Conservation (phyloP, 176 grass and related monocot genomes). For the Lolium multiflorum region DNA sequence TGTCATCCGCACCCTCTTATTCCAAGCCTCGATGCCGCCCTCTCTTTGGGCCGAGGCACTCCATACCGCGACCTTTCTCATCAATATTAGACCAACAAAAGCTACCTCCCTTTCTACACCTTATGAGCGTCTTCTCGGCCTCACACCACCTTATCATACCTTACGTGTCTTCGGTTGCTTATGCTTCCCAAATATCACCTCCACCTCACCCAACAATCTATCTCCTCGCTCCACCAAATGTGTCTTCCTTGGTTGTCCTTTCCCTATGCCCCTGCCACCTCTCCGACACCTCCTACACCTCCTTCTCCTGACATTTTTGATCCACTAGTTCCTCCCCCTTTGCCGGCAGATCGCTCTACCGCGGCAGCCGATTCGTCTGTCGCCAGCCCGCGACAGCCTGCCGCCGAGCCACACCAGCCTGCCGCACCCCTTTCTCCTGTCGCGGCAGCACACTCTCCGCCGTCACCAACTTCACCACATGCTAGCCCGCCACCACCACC, state of each 20-base stretch:
- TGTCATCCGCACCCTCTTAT: neutral
- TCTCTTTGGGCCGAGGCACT: neutral
- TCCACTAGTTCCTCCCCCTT: no score
- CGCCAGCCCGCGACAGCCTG: no score
- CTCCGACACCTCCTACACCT: no score
- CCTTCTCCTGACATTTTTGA: no score
- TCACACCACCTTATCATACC: neutral
- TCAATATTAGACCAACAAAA: neutral
- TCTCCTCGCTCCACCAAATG: neutral
- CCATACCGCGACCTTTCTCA: neutral
- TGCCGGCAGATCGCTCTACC: no score
- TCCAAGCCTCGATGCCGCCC: neutral
- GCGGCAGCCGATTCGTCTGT: no score
- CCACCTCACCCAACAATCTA: neutral
- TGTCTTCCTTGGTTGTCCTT: neutral
- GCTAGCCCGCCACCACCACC: neutral
- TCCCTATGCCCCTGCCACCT: neutral
- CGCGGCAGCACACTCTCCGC: neutral
- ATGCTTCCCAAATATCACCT: neutral
- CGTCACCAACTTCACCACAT: neutral
- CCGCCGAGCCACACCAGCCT: no score
- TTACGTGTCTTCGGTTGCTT: neutral
- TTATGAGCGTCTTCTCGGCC: neutral
- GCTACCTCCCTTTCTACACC: neutral
- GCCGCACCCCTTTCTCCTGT: neutral